Conservation (phyloP, 345 rosid species). For the Lepidium aucheri region DNA sequence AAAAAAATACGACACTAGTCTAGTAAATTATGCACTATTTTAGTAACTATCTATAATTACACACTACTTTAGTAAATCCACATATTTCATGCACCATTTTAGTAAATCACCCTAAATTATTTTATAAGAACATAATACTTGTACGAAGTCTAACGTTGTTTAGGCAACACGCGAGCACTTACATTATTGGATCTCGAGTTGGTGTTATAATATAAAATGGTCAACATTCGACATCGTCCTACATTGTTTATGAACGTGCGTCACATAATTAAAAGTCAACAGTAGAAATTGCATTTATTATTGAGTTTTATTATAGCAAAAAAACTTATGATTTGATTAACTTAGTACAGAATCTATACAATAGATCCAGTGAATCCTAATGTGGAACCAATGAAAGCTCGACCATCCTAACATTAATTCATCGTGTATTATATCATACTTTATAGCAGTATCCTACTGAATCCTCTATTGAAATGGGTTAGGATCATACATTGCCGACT, state of each 20-base stretch:
- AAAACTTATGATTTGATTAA: neutral
- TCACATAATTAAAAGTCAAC: constrained; percentile 6
- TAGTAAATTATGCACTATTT: no score
- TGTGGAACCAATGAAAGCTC: neutral
- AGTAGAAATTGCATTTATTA: neutral
- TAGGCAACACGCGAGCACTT: neutral
- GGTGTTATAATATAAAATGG: neutral
- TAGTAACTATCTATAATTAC: no score
- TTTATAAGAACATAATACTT: no score
- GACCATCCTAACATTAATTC: neutral
- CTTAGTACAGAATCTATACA: no score
- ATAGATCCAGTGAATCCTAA: neutral
- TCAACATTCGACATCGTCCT: neutral
- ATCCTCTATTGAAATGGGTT: neutral
- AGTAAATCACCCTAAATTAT: no score
- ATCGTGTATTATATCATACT: neutral
- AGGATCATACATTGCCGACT: no score
- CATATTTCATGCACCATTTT: no score
- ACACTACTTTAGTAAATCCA: no score
- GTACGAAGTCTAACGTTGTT: neutral
- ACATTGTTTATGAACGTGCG: neutral
- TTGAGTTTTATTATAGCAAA: neutral
- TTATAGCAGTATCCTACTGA: neutral
- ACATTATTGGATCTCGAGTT: neutral
- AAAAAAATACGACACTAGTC: no score